These are phyloP conservation scores for Penstemon barbatus DNA, from an alignment of 257 asterid species.

Conservation along the genomic window DNA sequence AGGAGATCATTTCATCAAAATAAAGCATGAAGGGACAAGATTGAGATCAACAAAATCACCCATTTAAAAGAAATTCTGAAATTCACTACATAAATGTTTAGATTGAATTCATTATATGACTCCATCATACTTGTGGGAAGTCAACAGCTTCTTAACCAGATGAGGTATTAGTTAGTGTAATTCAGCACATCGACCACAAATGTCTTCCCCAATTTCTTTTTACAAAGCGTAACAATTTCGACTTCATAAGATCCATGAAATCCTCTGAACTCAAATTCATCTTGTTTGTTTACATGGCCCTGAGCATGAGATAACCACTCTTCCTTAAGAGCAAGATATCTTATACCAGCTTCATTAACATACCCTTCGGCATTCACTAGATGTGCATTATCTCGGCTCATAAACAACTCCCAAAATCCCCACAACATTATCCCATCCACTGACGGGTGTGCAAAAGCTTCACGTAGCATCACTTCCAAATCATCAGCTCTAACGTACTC, in stretches of 20 bases:
- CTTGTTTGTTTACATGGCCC: slow-evolving; percentile 54
- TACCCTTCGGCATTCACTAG: slow-evolving; percentile 82
- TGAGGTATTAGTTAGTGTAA: too few species aligned
- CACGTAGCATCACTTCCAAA: slow-evolving; percentile 81
- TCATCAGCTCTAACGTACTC: slow-evolving; percentile 83
- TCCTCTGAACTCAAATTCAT: slow-evolving; percentile 65
- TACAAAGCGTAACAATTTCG: slow-evolving; percentile 33
- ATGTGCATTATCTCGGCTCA: slow-evolving; percentile 70
- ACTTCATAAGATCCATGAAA: slow-evolving; percentile 73
- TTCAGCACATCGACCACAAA: slow-evolving; percentile 34
- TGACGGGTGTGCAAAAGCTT: slow-evolving; percentile 87
- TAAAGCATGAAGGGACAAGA: too few species aligned
- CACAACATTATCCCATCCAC: slow-evolving; percentile 82
- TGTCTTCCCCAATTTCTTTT: slow-evolving; percentile 45
- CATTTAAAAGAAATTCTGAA: too few species aligned
- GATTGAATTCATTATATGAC: too few species aligned
- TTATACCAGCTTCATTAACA: slow-evolving; percentile 69
- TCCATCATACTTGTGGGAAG: too few species aligned
- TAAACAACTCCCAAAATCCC: slow-evolving; percentile 94
- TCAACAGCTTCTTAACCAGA: too few species aligned
- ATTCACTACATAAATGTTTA: too few species aligned
- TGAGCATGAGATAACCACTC: slow-evolving; percentile 70
- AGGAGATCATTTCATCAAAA: too few species aligned
- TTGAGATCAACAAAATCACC: too few species aligned
- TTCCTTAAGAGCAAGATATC: slow-evolving; percentile 59